phyloP scores from a whole-genome alignment of 2,329 filamentous ascomycete genomes.

The Fusarium veterinarium region DNA sequence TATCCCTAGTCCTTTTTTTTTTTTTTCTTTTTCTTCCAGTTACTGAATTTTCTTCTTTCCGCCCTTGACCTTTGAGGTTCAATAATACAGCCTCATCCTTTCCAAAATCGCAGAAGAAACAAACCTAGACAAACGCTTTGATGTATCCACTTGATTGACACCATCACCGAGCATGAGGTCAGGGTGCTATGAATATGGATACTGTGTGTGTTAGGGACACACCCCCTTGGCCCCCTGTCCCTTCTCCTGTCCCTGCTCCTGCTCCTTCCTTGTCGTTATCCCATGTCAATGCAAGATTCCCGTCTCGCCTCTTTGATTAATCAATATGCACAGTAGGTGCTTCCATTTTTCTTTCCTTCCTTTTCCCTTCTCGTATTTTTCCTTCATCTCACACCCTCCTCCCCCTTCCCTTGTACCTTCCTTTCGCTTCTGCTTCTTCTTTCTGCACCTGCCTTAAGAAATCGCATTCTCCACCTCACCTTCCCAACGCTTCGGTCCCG shows the following conservation, averaged over 20 bases:
- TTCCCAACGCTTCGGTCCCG: slow-evolving; percentile 45
- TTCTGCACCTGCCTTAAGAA: slow-evolving; percentile 9
- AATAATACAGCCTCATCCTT: slow-evolving; percentile 9
- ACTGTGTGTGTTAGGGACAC: slow-evolving; percentile 2
- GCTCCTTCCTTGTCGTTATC: slow-evolving; percentile 16
- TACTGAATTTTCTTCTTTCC: not conserved
- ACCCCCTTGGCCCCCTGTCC: not conserved
- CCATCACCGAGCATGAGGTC: slow-evolving; percentile 2
- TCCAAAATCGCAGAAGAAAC: not conserved
- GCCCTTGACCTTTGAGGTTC: slow-evolving; percentile 1
- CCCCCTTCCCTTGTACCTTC: not conserved
- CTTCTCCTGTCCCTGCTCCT: too few relatives aligned
- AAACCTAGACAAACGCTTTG: slow-evolving; percentile 23
- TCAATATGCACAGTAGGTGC: not conserved
- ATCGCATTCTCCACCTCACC: slow-evolving; percentile 22
- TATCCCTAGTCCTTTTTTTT: not conserved
- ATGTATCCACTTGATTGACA: slow-evolving; percentile 25
- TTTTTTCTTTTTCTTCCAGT: not conserved
- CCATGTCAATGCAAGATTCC: slow-evolving; percentile 38
- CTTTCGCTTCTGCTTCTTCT: not conserved
- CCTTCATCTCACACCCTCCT: not conserved
- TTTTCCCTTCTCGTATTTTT: not conserved
- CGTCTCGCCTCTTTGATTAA: slow-evolving; percentile 31
- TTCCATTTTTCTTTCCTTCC: slow-evolving; percentile 13
- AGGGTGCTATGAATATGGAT: not conserved